Conservation (phyloP, 2,329 filamentous ascomycete species). For the Pestalotiopsis sp. region DNA sequence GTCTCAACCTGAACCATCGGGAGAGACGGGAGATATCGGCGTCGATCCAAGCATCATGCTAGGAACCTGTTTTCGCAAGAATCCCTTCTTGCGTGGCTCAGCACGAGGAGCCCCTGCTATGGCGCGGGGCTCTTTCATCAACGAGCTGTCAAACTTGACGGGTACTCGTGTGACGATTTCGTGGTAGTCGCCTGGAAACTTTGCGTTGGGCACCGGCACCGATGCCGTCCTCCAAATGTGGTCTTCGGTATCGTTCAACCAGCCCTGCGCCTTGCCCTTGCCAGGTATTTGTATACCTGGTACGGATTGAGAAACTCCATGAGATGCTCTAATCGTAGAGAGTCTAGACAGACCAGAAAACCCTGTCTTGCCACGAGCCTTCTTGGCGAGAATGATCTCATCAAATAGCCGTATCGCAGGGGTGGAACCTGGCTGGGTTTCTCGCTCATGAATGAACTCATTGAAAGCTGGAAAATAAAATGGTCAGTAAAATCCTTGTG, state of each 20-base stretch:
- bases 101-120: constrained; percentile 83
- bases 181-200: constrained; percentile 66
- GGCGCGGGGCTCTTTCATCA: constrained; percentile 91
- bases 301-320: constrained; percentile 48
- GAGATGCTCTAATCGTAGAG: constrained; percentile 60
- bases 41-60: constrained; percentile 33
- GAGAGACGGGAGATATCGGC: constrained; percentile 27
- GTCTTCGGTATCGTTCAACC: constrained; percentile 73
- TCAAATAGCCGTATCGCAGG: constrained; percentile 77
- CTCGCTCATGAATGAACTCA: constrained; percentile 83
- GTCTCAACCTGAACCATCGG: constrained; percentile 16
- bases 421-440: constrained; percentile 64
- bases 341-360: constrained; percentile 66
- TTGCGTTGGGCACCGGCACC: constrained; percentile 61
- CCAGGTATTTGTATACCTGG: constrained; percentile 39
- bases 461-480: constrained; percentile 61
- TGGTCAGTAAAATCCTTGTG: constrained; percentile 19
- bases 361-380: constrained; percentile 64
- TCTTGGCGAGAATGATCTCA: constrained; percentile 81
- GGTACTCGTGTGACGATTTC: constrained; percentile 68
- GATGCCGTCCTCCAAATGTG: constrained; percentile 77
- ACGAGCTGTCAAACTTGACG: constrained; percentile 77
- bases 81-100: constrained; percentile 51
- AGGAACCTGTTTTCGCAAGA: constrained; percentile 60
- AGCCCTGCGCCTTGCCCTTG: constrained; percentile 52